Percentiles rank a stretch among this genome's conserved stretches.
Conservation (phyloP, 495 filamentous ascomycete genomes). For the Tuber brumale region DNA sequence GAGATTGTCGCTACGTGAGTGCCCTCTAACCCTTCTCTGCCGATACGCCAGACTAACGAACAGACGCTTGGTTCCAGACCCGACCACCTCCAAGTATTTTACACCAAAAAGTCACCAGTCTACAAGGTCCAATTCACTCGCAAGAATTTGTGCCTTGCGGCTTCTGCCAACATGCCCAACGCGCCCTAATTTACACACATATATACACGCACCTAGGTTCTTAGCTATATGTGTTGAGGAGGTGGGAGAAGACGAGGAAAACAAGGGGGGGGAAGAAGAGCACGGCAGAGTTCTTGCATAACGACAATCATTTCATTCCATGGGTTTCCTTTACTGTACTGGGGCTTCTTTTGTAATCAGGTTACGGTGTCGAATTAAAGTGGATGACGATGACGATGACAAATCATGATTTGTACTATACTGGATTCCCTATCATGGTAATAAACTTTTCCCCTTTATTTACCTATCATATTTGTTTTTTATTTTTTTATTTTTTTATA, state of each 20-base stretch:
- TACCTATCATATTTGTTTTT: not conserved
- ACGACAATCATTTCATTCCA: not conserved
- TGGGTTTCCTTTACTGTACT: not conserved
- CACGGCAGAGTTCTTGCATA: not conserved
- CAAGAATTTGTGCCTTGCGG: conserved; percentile 86
- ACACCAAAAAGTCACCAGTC: conserved; percentile 91
- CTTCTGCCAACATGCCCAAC: conserved; percentile 71
- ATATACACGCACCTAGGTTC: not conserved
- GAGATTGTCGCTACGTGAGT: conserved; percentile 63
- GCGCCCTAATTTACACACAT: not conserved
- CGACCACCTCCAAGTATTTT: conserved; percentile 87
- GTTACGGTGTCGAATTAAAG: not conserved
- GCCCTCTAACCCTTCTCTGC: not conserved
- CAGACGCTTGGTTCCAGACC: conserved; percentile 43
- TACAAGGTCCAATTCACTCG: conserved; percentile 88
- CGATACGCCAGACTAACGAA: conserved; percentile 7
- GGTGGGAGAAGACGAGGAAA: not conserved
- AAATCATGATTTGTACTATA: not conserved
- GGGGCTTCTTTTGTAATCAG: not conserved
- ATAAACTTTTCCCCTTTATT: not conserved
- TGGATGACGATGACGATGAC: not conserved
- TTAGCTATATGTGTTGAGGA: not conserved
- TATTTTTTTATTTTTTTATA: not conserved
- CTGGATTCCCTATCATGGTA: not conserved
- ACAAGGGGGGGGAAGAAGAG: not conserved